Conservation (phyloP, 306 rosid species). For the Cotoneaster glaucophyllus region DNA sequence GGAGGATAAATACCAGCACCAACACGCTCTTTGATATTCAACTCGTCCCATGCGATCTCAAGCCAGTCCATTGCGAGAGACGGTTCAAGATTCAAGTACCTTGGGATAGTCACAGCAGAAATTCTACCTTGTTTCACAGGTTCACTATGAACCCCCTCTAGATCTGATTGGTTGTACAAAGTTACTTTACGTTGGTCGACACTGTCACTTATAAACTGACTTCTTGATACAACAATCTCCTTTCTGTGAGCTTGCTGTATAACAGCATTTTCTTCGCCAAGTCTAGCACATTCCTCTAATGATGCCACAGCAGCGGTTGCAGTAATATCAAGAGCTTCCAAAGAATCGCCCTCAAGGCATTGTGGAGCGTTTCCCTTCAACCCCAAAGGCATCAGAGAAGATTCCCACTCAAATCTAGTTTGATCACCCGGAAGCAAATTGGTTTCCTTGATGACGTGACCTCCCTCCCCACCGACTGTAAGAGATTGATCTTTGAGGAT, state of each 20-base stretch:
- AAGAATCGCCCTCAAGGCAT: constrained; percentile 34
- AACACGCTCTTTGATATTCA: constrained; percentile 73
- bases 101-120: constrained; percentile 41
- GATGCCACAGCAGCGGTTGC: constrained; percentile 25
- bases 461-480: constrained; percentile 43
- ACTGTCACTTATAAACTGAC: constrained; percentile 32
- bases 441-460: constrained; percentile 35
- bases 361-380: constrained; percentile 33
- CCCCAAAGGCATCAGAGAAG: constrained; percentile 34
- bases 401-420: constrained; percentile 31
- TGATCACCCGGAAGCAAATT: constrained; percentile 42
- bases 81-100: constrained; percentile 77
- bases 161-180: constrained; percentile 36
- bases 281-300: constrained; percentile 23
- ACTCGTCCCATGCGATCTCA: constrained; percentile 95
- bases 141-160: constrained; percentile 31
- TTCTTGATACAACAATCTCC: constrained; percentile 33
- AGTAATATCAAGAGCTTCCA: constrained; percentile 34
- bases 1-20: constrained; percentile 76
- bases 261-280: constrained; percentile 25
- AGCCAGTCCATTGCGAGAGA: constrained; percentile 99
- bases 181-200: constrained; percentile 26
- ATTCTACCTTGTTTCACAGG: constrained; percentile 35
- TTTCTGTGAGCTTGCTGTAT: constrained; percentile 32
- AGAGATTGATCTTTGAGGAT: constrained; percentile 9